phyloP scores from a whole-genome alignment of 176 grass and related monocot species.

The Bonia amplexicaulis region DNA sequence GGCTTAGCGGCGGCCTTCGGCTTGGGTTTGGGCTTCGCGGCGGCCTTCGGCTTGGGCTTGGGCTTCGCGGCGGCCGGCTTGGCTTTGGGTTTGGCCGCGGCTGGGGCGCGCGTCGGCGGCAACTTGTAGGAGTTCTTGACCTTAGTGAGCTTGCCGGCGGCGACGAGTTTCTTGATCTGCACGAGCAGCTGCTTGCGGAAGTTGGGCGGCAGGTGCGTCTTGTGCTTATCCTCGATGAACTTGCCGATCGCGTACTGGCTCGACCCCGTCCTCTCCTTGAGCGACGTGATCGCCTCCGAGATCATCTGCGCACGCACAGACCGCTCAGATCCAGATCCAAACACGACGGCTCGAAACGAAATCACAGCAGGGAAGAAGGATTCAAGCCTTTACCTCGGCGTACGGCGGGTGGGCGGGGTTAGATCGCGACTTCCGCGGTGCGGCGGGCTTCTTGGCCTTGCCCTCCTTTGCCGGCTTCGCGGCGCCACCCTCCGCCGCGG shows the following conservation, averaged over 20 bases:
- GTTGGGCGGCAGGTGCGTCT: slow-evolving; percentile 39
- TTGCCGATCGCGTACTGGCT: slow-evolving; percentile 62
- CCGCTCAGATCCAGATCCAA: slow-evolving; percentile 14
- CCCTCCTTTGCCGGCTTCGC: slow-evolving; percentile 59
- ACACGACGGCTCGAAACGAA: background rate
- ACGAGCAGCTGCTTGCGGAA: slow-evolving; percentile 54
- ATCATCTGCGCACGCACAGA: slow-evolving; percentile 49
- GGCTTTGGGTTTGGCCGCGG: slow-evolving; percentile 14
- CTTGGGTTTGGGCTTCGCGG: background rate
- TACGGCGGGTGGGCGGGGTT: slow-evolving; percentile 62
- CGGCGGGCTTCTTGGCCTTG: slow-evolving; percentile 75
- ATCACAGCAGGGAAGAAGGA: background rate
- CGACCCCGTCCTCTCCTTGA: slow-evolving; percentile 71
- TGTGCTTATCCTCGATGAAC: slow-evolving; percentile 74
- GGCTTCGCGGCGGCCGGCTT: background rate
- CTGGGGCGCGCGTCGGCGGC: background rate
- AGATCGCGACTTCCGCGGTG: slow-evolving; percentile 31
- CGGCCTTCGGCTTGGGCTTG: background rate
- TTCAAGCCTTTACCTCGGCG: slow-evolving; percentile 35
- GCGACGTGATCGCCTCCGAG: slow-evolving; percentile 50
- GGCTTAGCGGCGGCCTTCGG: background rate
- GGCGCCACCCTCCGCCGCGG: background rate
- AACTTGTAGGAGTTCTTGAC: slow-evolving; percentile 71
- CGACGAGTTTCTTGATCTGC: slow-evolving; percentile 61
- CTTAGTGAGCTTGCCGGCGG: slow-evolving; percentile 66